A percentile compares a stretch with the other conserved stretches of the same genome.
Conservation (phyloP, 306 rosid species). For the Notholithocarpus densiflorus region DNA sequence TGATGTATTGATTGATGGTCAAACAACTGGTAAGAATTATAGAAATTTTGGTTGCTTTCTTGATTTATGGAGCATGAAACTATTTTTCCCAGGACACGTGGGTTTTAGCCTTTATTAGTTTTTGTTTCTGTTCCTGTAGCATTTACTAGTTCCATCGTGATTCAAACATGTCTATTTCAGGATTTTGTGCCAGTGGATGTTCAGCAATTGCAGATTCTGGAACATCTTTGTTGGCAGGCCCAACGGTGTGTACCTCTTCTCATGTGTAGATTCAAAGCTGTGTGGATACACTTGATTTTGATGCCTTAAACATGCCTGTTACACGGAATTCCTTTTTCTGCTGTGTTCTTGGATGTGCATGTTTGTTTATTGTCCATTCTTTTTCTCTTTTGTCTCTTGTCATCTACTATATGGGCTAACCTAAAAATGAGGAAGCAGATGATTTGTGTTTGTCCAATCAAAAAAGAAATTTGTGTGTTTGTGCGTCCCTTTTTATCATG, state of each 20-base stretch:
- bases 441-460: no score
- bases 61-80: neutral
- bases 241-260: constrained; percentile 37
- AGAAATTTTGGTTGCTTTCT: neutral
- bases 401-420: neutral
- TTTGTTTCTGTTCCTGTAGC: neutral
- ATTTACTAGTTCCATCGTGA: neutral
- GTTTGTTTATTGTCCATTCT: neutral
- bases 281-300: neutral
- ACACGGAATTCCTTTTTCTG: neutral
- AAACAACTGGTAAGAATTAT: constrained; percentile 50
- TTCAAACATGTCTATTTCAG: constrained; percentile 31
- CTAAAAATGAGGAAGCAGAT: neutral
- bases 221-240: constrained; percentile 82
- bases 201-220: constrained; percentile 86
- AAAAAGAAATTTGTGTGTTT: no score
- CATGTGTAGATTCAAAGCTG: neutral
- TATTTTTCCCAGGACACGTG: neutral
- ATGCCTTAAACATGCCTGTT: neutral
- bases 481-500: no score
- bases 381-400: neutral
- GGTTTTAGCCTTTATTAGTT: neutral
- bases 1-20: constrained; percentile 50
- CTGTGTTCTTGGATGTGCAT: neutral
- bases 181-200: constrained; percentile 70